Percentiles rank a stretch among this genome's conserved stretches.
These are phyloP conservation scores for Pseudohalonectria lignicola DNA, from an alignment of 2,329 filamentous ascomycete genomes.

Conservation along the genomic window DNA sequence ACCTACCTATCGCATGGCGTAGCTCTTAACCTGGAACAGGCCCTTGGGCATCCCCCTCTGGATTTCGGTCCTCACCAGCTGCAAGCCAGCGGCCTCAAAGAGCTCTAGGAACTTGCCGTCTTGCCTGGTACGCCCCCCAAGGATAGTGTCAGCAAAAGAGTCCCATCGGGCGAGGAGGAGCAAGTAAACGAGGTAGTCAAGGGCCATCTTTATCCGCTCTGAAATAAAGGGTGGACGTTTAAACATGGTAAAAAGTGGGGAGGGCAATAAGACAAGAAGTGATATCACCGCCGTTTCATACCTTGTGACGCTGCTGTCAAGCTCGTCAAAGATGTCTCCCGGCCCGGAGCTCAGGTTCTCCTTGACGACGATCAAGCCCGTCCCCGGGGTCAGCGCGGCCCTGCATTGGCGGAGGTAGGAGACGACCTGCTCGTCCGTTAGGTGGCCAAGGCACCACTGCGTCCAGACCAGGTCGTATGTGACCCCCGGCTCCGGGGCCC, in stretches of 20 bases:
- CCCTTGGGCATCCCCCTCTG: conserved; percentile 60
- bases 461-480: conserved; percentile 76
- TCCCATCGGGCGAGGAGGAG: too few relatives aligned
- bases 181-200: neutral
- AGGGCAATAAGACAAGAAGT: neutral
- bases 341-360: conserved; percentile 58
- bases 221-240: conserved; percentile 1
- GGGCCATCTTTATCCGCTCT: conserved; percentile 1
- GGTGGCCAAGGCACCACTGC: conserved; percentile 82
- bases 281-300: conserved; percentile 19
- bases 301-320: conserved; percentile 69
- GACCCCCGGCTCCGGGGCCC: conserved; percentile 35
- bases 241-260: neutral
- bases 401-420: conserved; percentile 55
- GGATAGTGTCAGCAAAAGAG: neutral
- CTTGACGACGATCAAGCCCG: conserved; percentile 59
- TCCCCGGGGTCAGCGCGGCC: conserved; percentile 19
- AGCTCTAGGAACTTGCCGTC: conserved; percentile 61
- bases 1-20: conserved; percentile 55
- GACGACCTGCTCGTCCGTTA: conserved; percentile 64
- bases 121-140: conserved; percentile 29
- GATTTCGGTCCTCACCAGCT: conserved; percentile 57
- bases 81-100: conserved; percentile 59
- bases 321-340: conserved; percentile 61
- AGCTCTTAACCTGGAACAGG: conserved; percentile 66